Conservation (phyloP, 495 filamentous ascomycete genomes). For the Podospora anserina region DNA sequence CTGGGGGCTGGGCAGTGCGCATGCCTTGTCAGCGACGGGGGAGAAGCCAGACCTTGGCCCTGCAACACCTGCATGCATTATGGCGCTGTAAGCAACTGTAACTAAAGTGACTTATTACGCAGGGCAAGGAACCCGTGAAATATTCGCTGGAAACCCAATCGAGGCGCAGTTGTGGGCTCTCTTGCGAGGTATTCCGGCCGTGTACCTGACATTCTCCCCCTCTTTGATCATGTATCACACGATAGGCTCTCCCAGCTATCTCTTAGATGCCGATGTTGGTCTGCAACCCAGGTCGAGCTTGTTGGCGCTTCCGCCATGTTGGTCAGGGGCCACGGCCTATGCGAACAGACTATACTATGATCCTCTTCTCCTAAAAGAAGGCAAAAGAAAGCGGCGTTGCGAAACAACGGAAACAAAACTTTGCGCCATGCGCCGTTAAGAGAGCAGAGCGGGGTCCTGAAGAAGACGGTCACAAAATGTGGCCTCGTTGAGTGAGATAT, state of each 20-base stretch:
- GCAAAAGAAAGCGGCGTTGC: constrained; percentile 7
- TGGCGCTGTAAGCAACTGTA: neutral
- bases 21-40: constrained; percentile 12
- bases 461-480: constrained; percentile 5
- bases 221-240: too few relatives aligned
- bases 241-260: neutral
- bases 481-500: constrained; percentile 13
- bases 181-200: too few relatives aligned
- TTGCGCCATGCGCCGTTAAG: constrained; percentile 4
- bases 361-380: constrained; percentile 13
- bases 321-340: constrained; percentile 14
- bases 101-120: constrained; percentile 7
- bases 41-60: constrained; percentile 13
- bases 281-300: constrained; percentile 2
- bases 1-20: constrained; percentile 4
- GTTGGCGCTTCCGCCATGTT: constrained; percentile 12
- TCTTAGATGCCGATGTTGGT: neutral
- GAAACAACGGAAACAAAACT: constrained; percentile 8
- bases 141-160: constrained; percentile 5
- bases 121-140: constrained; percentile 6
- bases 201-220: neutral
- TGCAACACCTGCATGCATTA: constrained; percentile 12
- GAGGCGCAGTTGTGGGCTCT: constrained; percentile 11
- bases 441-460: constrained; percentile 13
- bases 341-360: neutral